A percentile compares a stretch with the other conserved stretches of the same genome.
These are phyloP conservation scores for Beta macrorhiza DNA, from an alignment of 179 eudicot genomes.

Conservation along the genomic window DNA sequence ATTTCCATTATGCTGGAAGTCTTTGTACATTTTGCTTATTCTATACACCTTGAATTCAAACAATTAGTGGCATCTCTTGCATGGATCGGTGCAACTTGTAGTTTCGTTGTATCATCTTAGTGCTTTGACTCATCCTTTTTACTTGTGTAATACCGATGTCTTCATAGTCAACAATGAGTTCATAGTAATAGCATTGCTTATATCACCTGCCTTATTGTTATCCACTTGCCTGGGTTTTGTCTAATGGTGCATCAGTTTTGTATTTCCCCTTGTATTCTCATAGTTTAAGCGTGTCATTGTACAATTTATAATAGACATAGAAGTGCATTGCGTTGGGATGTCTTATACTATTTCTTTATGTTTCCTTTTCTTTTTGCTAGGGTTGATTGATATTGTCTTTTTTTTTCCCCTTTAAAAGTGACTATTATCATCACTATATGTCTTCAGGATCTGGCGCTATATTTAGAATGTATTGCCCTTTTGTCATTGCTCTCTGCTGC, in stretches of 20 bases:
- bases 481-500: constrained; percentile 20
- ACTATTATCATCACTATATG: constrained; percentile 8
- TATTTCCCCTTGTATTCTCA: neutral
- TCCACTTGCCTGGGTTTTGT: neutral
- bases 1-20: neutral
- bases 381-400: neutral
- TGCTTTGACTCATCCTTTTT: neutral
- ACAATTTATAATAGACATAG: neutral
- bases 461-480: constrained; percentile 30
- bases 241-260: neutral
- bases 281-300: neutral
- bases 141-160: neutral
- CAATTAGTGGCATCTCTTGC: neutral
- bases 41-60: neutral
- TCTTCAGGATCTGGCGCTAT: constrained; percentile 26
- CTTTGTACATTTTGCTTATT: neutral
- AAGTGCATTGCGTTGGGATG: neutral
- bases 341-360: neutral
- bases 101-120: neutral
- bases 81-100: neutral
- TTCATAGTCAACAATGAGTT: neutral
- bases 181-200: neutral
- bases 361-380: neutral
- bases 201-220: neutral
- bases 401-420: neutral